phyloP scores from a whole-genome alignment of 1,284 basidiomycete species.

The Ustilago lituana region DNA sequence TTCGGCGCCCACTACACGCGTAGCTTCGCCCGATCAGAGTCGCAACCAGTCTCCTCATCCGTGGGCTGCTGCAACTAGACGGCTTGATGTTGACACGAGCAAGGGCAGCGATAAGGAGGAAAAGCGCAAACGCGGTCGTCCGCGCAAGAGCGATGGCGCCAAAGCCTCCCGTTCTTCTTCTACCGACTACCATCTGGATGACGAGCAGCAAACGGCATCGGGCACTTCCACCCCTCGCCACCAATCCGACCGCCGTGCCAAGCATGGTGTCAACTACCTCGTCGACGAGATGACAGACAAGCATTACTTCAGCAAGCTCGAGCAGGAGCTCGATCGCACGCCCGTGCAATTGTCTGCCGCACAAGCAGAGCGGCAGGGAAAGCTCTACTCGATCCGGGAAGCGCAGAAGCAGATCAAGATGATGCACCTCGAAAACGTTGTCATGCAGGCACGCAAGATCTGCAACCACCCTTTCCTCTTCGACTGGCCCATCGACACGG shows the following conservation, averaged over 20 bases:
- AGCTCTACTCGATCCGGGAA: conserved; percentile 50
- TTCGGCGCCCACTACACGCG: conserved; percentile 26
- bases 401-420: conserved; percentile 81
- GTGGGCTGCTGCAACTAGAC: conserved; percentile 27
- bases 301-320: conserved; percentile 47
- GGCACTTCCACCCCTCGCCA: conserved; percentile 38
- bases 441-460: conserved; percentile 82
- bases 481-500: conserved; percentile 81
- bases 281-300: conserved; percentile 48
- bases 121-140: conserved; percentile 16
- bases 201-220: conserved; percentile 20
- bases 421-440: conserved; percentile 88
- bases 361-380: conserved; percentile 53
- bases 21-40: conserved; percentile 25
- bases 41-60: conserved; percentile 32
- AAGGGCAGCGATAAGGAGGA: neutral
- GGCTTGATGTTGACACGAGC: conserved; percentile 8
- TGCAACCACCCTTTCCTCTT: conserved; percentile 94
- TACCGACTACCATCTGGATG: conserved; percentile 12
- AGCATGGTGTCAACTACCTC: conserved; percentile 35
- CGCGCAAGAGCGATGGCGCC: conserved; percentile 11
- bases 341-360: conserved; percentile 25
- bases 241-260: conserved; percentile 24
- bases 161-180: conserved; percentile 23
- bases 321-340: conserved; percentile 25